Evolutionary conservation across 768 basidiomycete genomes (phyloP), one percentile per base, ranked within the genome.

Genomic region (Leccinum uliginosum): DNA sequence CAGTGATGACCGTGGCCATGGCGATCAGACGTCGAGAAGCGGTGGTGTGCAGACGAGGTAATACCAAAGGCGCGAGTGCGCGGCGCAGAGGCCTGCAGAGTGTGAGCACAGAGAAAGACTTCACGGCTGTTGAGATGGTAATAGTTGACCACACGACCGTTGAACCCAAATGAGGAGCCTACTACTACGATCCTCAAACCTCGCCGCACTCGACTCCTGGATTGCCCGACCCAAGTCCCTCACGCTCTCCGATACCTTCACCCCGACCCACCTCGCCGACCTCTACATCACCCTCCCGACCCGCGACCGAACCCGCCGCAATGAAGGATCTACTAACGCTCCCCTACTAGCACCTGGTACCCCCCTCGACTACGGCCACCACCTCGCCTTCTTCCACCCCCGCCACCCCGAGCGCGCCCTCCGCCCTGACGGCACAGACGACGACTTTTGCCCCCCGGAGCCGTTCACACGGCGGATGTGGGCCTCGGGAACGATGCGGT

Each of bases 401-500:
- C 79, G 82, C 30, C 79, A 77, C 34, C 80, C 87, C 0, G 86
- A 88, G 65, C 50, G 65, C 12, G 66, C 69, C 19, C 75, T 91
- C 38, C 79, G 84, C 12, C 62, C 75, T n/a, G 89, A 91, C 63
- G 88, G 87, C 15, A 90, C 88, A 12, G 88, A 89, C 52, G 76
- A 80, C 1, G 83, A 85, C 49, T 84, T 88, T 52, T 84, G 84
- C 61, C 87, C 89, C 2, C 89, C 89, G 0, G 74, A 79, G 50
- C 88, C 88, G 3, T 90, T 88, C 71, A 80, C 83, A 26, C 78
- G 84, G 55, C 76, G 89, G n/a, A 91, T 91, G 89, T 91, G 89
- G 88, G 87, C 86, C 3, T 80, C 85, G 21, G 89, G 89, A 3
- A 78, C 72, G 62, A 83, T 91, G 67, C 73, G 71, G 26, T 91